Conservation (phyloP, 2,329 filamentous ascomycete species). For the Sclerotinia borealis region DNA sequence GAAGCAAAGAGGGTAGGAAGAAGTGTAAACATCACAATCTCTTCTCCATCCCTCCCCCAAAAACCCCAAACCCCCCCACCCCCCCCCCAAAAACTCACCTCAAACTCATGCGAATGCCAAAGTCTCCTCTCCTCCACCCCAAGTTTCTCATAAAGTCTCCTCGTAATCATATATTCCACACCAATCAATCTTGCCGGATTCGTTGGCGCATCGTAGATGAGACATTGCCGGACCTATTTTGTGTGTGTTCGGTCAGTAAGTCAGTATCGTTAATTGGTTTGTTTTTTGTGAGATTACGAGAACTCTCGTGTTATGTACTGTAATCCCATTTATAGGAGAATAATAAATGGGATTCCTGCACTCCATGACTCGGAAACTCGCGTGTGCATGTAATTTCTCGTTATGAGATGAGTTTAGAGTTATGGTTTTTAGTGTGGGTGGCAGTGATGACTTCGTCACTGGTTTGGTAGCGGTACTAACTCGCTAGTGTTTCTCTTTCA, state of each 20-base stretch:
- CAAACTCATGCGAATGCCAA: conserved; percentile 62
- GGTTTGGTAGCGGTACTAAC: background rate
- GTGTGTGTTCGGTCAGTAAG: no score
- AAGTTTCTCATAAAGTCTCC: conserved; percentile 60
- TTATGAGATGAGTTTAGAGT: no score
- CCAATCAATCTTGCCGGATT: conserved; percentile 70
- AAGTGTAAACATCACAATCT: no score
- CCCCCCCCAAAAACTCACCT: conserved; percentile 63
- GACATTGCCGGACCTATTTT: conserved; percentile 55
- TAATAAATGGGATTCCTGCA: background rate
- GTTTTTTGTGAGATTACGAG: no score
- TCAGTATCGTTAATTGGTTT: no score
- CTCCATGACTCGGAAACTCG: no score
- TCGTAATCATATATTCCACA: conserved; percentile 69
- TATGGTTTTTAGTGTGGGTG: no score
- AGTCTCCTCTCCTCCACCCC: conserved; percentile 61
- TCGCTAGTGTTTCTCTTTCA: background rate
- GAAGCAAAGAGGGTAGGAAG: background rate
- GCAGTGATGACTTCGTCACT: background rate
- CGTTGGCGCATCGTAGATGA: conserved; percentile 70
- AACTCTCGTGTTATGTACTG: no score
- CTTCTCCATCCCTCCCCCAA: no score
- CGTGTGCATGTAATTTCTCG: no score
- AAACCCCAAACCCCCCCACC: no score
- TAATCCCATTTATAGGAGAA: no score